Evolutionary conservation across 495 filamentous ascomycete genomes (phyloP).

Genomic region (Beverwykella pulmonaria): DNA sequence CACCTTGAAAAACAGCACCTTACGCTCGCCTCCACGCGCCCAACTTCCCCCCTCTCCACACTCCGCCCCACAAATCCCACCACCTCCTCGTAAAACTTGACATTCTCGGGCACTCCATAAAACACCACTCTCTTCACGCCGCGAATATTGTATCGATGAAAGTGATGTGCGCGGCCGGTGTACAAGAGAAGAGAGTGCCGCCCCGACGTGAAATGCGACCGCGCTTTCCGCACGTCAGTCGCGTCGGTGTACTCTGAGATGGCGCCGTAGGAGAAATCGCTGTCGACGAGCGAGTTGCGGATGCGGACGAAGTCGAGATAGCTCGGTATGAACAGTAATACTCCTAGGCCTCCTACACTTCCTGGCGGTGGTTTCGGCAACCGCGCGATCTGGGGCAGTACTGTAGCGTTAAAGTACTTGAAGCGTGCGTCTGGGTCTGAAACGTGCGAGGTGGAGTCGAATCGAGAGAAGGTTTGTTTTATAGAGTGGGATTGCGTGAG

Average conservation of each 20-base stretch:
- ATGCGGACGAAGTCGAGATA: slow-evolving; percentile 94
- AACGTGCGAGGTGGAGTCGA: slow-evolving; percentile 66
- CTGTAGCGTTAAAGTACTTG: slow-evolving; percentile 78
- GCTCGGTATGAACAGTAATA: slow-evolving; percentile 83
- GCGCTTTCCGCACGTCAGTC: slow-evolving; percentile 75
- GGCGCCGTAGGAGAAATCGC: slow-evolving; percentile 74
- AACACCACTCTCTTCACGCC: slow-evolving; percentile 80
- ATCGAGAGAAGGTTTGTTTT: slow-evolving; percentile 89
- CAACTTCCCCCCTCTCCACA: slow-evolving; percentile 54
- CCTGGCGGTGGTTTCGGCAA: slow-evolving; percentile 49
- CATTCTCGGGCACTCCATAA: slow-evolving; percentile 88
- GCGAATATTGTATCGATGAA: slow-evolving; percentile 75
- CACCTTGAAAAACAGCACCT: slow-evolving; percentile 81
- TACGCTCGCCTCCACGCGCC: slow-evolving; percentile 51
- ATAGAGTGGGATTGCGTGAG: slow-evolving; percentile 56
- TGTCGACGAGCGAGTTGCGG: slow-evolving; percentile 73
- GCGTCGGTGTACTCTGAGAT: slow-evolving; percentile 85
- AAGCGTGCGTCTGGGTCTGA: slow-evolving; percentile 89
- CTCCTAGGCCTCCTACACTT: slow-evolving; percentile 53
- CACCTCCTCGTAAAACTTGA: slow-evolving; percentile 84
- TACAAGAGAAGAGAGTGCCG: slow-evolving; percentile 84
- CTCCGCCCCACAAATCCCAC: slow-evolving; percentile 66
- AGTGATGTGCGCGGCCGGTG: slow-evolving; percentile 92
- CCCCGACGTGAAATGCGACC: slow-evolving; percentile 83
- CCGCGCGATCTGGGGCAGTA: slow-evolving; percentile 73